Evolutionary conservation across 768 basidiomycete genomes (phyloP).

Genomic region (Botryobasidium botryosum): DNA sequence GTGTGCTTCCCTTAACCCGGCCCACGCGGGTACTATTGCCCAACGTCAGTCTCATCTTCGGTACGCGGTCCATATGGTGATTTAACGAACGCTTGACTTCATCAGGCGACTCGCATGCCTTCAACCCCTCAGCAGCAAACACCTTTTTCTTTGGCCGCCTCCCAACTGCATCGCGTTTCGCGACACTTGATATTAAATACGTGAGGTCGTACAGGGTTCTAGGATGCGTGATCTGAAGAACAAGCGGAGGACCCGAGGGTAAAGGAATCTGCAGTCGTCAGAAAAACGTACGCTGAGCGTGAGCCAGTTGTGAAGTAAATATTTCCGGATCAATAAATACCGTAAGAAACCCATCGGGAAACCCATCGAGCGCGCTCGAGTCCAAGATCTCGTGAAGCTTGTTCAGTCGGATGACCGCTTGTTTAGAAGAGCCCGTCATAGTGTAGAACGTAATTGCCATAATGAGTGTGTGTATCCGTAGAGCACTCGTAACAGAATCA

Average conservation of each 20-base stretch:
- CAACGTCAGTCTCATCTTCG: not conserved
- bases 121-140: slow-evolving; percentile 44
- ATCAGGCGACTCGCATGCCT: slow-evolving; percentile 22
- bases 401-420: slow-evolving; percentile 34
- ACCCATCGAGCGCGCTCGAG: slow-evolving; percentile 29
- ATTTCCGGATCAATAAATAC: slow-evolving; percentile 16
- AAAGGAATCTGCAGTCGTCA: slow-evolving; percentile 22
- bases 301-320: not conserved
- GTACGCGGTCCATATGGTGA: not conserved
- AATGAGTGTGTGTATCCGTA: slow-evolving; percentile 44
- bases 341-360: slow-evolving; percentile 25
- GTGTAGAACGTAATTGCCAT: slow-evolving; percentile 45
- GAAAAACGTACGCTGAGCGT: no score
- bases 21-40: slow-evolving; percentile 37
- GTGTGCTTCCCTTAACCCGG: slow-evolving; percentile 32
- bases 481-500: slow-evolving; percentile 15
- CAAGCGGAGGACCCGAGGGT: slow-evolving; percentile 28
- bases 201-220: slow-evolving; percentile 44
- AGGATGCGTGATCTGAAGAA: slow-evolving; percentile 49
- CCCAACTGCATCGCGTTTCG: slow-evolving; percentile 58
- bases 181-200: slow-evolving; percentile 46
- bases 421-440: slow-evolving; percentile 33
- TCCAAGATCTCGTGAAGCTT: slow-evolving; percentile 54
- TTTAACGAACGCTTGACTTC: slow-evolving; percentile 28
- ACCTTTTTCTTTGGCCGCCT: slow-evolving; percentile 55